Evolutionary conservation across 495 filamentous ascomycete genomes (phyloP).

Genomic region (Mycothermus thermophilus): DNA sequence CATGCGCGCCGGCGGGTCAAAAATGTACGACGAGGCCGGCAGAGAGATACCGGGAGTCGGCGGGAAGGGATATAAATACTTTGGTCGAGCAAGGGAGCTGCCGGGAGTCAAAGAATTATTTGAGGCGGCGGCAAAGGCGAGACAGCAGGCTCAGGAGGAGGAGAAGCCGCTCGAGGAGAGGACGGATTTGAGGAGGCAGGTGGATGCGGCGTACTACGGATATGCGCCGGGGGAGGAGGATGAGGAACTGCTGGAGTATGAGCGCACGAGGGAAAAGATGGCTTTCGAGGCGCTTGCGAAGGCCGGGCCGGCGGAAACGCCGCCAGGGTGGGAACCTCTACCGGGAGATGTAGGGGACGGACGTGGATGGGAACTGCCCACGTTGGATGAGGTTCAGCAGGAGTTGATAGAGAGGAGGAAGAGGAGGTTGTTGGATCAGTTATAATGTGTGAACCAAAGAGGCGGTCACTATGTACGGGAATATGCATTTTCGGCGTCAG

Average conservation of each 20-base stretch:
- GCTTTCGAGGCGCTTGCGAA: slow-evolving; percentile 48
- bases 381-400: slow-evolving; percentile 77
- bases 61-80: slow-evolving; percentile 74
- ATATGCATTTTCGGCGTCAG: no score
- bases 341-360: slow-evolving; percentile 82
- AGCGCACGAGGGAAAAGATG: slow-evolving; percentile 69
- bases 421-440: slow-evolving; percentile 57
- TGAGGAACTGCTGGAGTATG: slow-evolving; percentile 67
- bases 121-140: slow-evolving; percentile 53
- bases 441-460: slow-evolving; percentile 15
- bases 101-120: slow-evolving; percentile 97
- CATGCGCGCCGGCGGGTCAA: slow-evolving; percentile 80
- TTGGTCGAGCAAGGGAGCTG: slow-evolving; percentile 78
- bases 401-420: slow-evolving; percentile 82
- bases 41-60: slow-evolving; percentile 80
- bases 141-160: slow-evolving; percentile 20
- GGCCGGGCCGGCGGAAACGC: slow-evolving; percentile 23
- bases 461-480: no score
- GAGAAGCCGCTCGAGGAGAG: slow-evolving; percentile 46
- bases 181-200: slow-evolving; percentile 60
- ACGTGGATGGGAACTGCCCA: slow-evolving; percentile 70
- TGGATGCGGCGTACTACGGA: slow-evolving; percentile 92
- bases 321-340: slow-evolving; percentile 64
- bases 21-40: slow-evolving; percentile 84
- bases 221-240: slow-evolving; percentile 93